phyloP scores from a whole-genome alignment of 2,329 filamentous ascomycete genomes.

The Colletotrichum sp. region DNA sequence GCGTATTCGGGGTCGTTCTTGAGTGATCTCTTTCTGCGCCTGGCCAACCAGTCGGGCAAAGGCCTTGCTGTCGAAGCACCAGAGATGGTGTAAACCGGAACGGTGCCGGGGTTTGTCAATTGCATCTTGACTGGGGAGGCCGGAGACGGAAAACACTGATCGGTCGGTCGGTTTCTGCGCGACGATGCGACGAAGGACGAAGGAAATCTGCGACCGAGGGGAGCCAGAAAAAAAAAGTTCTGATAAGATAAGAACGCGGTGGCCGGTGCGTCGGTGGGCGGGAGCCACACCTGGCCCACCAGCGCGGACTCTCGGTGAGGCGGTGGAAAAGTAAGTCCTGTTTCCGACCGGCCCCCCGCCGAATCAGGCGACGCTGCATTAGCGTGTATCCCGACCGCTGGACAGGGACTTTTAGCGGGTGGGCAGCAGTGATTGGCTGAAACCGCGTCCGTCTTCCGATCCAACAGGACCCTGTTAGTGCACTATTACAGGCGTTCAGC shows the following conservation, averaged over 20 bases:
- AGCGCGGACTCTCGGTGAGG: conserved; percentile 14
- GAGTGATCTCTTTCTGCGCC: conserved; percentile 86
- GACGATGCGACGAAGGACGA: conserved; percentile 1
- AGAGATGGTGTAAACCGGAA: conserved; percentile 94
- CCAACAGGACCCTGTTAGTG: conserved; percentile 11
- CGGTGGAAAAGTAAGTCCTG: conserved; percentile 9
- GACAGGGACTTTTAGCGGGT: not conserved
- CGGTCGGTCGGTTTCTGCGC: conserved; percentile 1
- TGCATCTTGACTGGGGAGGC: conserved; percentile 62
- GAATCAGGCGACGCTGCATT: conserved; percentile 17
- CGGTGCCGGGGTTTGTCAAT: conserved; percentile 79
- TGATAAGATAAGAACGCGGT: conserved; percentile 20
- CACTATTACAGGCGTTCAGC: not conserved
- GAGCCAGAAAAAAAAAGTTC: conserved; percentile 20
- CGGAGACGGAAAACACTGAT: not conserved
- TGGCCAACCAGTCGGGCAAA: conserved; percentile 93
- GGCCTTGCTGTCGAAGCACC: conserved; percentile 87
- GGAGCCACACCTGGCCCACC: not conserved
- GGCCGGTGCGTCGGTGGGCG: not conserved
- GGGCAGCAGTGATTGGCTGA: not conserved
- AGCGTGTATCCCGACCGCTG: conserved; percentile 23
- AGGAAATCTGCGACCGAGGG: conserved; percentile 12
- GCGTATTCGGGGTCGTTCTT: conserved; percentile 94
- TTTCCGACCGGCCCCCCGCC: not conserved
- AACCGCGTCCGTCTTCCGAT: not conserved